phyloP scores from a whole-genome alignment of 305 asterid species.

The Rubia balearica region DNA sequence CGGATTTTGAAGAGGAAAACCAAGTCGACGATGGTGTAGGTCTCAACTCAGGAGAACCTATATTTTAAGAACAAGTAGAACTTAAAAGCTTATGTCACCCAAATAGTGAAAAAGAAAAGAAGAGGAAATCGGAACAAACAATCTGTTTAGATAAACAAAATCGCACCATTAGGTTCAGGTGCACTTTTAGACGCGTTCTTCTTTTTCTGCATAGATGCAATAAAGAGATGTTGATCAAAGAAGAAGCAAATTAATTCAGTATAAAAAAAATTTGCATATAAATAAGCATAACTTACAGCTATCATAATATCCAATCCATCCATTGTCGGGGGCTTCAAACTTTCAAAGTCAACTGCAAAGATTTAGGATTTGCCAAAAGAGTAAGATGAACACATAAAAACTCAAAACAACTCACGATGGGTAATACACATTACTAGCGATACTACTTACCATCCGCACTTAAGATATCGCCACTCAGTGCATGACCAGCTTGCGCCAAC shows the following conservation, averaged over 20 bases:
- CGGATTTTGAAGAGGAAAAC: constrained; percentile 82
- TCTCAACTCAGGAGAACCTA: constrained; percentile 53
- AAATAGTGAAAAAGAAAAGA: not conserved
- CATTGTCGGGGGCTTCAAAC: constrained; percentile 69
- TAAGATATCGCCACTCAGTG: constrained; percentile 37
- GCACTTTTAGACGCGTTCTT: constrained; percentile 38
- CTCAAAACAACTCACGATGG: not conserved
- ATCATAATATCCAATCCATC: constrained; percentile 67
- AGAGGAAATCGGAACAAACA: not conserved
- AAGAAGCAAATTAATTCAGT: not conserved
- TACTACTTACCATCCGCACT: constrained; percentile 34
- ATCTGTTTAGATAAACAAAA: constrained; percentile 14
- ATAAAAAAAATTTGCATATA: constrained; percentile 1
- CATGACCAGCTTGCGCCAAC: constrained; percentile 64
- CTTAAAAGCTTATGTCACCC: not conserved
- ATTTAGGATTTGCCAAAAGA: not conserved
- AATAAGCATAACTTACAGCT: constrained; percentile 44
- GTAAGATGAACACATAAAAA: constrained; percentile 9
- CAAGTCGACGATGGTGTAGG: constrained; percentile 71
- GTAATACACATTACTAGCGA: not conserved
- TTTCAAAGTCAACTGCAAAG: constrained; percentile 70
- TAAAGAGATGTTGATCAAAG: not conserved
- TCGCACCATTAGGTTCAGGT: constrained; percentile 62
- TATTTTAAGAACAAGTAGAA: constrained; percentile 25
- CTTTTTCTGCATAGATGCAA: constrained; percentile 46